phyloP scores from a whole-genome alignment of 108 stramenopile genomes.

The Parmales sp. region DNA sequence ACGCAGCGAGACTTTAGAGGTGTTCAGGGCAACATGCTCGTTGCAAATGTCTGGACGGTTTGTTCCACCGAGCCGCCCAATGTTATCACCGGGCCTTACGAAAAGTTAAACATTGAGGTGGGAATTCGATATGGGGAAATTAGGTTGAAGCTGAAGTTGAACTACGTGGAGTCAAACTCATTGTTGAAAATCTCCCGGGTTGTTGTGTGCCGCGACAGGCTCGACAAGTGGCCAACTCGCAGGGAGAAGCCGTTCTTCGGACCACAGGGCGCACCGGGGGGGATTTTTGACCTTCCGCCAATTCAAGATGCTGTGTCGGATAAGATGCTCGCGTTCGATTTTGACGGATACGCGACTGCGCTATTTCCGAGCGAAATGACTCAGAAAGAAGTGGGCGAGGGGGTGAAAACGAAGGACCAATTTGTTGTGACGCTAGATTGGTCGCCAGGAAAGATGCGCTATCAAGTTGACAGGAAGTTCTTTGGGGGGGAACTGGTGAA shows the following conservation, averaged over 20 bases:
- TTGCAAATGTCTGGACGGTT: slow-evolving; percentile 67
- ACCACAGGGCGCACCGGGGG: slow-evolving; percentile 60
- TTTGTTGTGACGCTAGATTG: slow-evolving; percentile 72
- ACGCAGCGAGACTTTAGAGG: slow-evolving; percentile 62
- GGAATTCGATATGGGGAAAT: slow-evolving; percentile 50
- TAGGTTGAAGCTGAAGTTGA: slow-evolving; percentile 67
- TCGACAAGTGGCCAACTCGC: slow-evolving; percentile 50
- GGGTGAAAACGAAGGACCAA: no score
- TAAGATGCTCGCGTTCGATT: slow-evolving; percentile 57
- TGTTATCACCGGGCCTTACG: slow-evolving; percentile 56
- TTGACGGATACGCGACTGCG: slow-evolving; percentile 67
- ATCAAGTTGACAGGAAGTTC: slow-evolving; percentile 73
- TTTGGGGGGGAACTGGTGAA: slow-evolving; percentile 45
- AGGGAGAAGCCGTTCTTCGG: slow-evolving; percentile 47
- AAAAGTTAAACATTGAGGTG: slow-evolving; percentile 58
- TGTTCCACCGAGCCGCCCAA: slow-evolving; percentile 35
- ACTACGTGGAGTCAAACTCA: slow-evolving; percentile 32
- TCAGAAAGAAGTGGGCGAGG: slow-evolving; percentile 45
- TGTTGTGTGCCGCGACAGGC: slow-evolving; percentile 72
- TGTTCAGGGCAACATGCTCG: slow-evolving; percentile 71
- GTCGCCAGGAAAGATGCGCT: slow-evolving; percentile 64
- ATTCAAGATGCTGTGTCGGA: slow-evolving; percentile 56
- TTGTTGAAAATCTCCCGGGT: slow-evolving; percentile 51
- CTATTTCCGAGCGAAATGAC: slow-evolving; percentile 61
- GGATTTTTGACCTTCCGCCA: slow-evolving; percentile 75